phyloP scores from a whole-genome alignment of 2,329 filamentous ascomycete species.

The Calonectria ilicicola region DNA sequence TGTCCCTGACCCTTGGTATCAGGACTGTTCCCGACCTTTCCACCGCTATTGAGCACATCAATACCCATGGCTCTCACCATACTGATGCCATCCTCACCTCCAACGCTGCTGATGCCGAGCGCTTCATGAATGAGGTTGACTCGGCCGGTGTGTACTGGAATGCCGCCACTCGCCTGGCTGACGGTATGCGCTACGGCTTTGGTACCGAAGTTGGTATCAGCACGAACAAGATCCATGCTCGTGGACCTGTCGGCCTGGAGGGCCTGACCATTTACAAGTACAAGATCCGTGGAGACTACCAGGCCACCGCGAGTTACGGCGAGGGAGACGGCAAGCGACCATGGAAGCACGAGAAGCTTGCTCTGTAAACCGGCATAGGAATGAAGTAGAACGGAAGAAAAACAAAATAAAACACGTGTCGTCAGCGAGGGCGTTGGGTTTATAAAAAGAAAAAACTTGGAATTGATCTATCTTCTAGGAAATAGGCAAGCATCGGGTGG shows the following conservation, averaged over 20 bases:
- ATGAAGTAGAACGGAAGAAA: slow-evolving; percentile 1
- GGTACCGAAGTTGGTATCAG: slow-evolving; percentile 98
- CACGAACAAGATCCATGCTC: slow-evolving; percentile 97
- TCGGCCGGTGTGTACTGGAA: slow-evolving; percentile 98
- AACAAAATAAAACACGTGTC: background rate
- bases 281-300: slow-evolving; percentile 85
- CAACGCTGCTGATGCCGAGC: slow-evolving; percentile 74
- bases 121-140: slow-evolving; percentile 88
- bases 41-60: slow-evolving; percentile 88
- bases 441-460: slow-evolving; percentile 2
- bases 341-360: slow-evolving; percentile 70
- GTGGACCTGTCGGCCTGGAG: slow-evolving; percentile 93
- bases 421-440: slow-evolving; percentile 28
- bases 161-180: slow-evolving; percentile 91
- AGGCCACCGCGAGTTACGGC: slow-evolving; percentile 82
- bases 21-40: slow-evolving; percentile 79
- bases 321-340: slow-evolving; percentile 69
- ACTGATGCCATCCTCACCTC: slow-evolving; percentile 91
- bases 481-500: background rate
- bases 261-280: slow-evolving; percentile 99
- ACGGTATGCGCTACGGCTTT: slow-evolving; percentile 97
- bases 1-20: slow-evolving; percentile 86
- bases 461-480: slow-evolving; percentile 16
- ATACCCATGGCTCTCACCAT: slow-evolving; percentile 91
- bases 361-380: slow-evolving; percentile 45